Conservation (phyloP, 139 green algal genomes). For the Asterochloris erici region DNA sequence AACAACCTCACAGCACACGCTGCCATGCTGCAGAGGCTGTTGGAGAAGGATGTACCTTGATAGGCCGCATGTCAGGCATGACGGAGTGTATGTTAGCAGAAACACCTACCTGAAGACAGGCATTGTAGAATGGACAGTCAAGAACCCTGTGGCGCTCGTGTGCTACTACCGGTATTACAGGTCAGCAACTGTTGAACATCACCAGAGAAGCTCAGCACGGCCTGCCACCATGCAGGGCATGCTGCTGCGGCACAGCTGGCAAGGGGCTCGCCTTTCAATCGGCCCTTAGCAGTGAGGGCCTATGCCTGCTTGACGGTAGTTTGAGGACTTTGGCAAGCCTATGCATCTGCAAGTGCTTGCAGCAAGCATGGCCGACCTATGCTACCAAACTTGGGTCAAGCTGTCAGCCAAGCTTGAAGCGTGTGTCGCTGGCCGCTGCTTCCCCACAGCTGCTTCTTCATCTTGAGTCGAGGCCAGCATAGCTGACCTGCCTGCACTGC, state of each 20-base stretch:
- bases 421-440: too few species aligned
- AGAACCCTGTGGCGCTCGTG: constrained; percentile 64
- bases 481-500: too few species aligned
- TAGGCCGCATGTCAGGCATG: constrained; percentile 69
- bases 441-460: too few species aligned
- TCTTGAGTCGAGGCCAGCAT: too few species aligned
- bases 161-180: constrained; percentile 57
- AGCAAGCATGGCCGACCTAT: too few species aligned
- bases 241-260: constrained; percentile 6
- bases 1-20: background rate
- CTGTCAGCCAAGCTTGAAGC: too few species aligned
- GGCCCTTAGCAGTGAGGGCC: too few species aligned
- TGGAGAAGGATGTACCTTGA: constrained; percentile 80
- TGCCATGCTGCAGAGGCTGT: constrained; percentile 28
- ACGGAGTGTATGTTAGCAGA: constrained; percentile 69
- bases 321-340: too few species aligned
- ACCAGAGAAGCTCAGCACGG: background rate
- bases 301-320: too few species aligned
- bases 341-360: too few species aligned
- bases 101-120: constrained; percentile 84
- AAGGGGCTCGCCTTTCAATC: too few species aligned
- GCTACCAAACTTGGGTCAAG: too few species aligned
- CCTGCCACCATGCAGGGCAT: background rate
- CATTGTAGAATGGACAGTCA: constrained; percentile 46
- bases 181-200: background rate